Evolutionary conservation across 1,139 yeast genomes (phyloP).

Genomic region (Hyphopichia wangnamkhiaoensis): DNA sequence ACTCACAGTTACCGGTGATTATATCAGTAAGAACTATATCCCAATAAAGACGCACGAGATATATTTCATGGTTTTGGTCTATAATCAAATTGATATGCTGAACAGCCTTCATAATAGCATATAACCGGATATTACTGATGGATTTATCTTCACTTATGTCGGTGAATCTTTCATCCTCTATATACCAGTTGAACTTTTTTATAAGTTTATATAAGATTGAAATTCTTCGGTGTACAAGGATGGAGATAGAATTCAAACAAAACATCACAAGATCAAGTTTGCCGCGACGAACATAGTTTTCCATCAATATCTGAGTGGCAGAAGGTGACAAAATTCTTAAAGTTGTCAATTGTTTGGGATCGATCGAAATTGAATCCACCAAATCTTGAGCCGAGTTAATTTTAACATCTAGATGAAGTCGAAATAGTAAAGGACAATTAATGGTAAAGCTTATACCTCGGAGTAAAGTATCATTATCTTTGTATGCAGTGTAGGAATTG

Average conservation of each 20-base stretch:
- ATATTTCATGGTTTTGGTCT: background rate
- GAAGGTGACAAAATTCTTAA: slow-evolving; percentile 23
- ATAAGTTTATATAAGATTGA: slow-evolving; percentile 21
- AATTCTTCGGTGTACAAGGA: slow-evolving; percentile 22
- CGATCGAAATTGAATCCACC: slow-evolving; percentile 13
- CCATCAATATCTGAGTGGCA: slow-evolving; percentile 16
- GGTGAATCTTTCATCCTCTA: slow-evolving; percentile 5
- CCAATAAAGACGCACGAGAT: slow-evolving; percentile 24
- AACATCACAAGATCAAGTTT: slow-evolving; percentile 32
- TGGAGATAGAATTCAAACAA: slow-evolving; percentile 34
- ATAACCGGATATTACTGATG: slow-evolving; percentile 17
- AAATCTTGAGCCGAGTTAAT: slow-evolving; percentile 20
- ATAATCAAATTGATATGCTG: slow-evolving; percentile 18
- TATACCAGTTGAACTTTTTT: slow-evolving; percentile 13
- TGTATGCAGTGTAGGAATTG: background rate
- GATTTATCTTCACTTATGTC: slow-evolving; percentile 11
- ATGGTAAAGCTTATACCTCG: slow-evolving; percentile 23
- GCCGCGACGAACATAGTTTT: slow-evolving; percentile 26
- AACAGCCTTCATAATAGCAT: slow-evolving; percentile 21
- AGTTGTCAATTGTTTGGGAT: slow-evolving; percentile 8
- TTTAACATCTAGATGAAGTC: slow-evolving; percentile 17
- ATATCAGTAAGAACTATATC: slow-evolving; percentile 23
- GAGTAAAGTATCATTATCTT: slow-evolving; percentile 7
- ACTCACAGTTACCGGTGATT: slow-evolving; percentile 28
- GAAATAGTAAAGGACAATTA: slow-evolving; percentile 26